Evolutionary conservation across 176 grass and related monocot genomes (phyloP), one percentile per base, ranked within the genome.

Genomic region (Carex littledalei): DNA sequence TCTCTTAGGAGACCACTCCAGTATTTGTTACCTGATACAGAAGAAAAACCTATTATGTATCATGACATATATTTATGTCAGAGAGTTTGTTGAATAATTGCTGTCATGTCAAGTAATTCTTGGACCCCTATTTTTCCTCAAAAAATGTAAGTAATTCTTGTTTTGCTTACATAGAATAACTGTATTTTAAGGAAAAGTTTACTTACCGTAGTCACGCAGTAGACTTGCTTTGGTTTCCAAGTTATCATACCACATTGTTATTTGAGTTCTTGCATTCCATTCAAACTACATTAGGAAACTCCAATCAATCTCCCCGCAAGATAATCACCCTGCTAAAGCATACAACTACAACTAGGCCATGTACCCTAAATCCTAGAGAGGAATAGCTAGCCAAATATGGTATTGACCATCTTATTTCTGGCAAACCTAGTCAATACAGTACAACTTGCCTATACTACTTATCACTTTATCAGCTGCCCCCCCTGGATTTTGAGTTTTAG

Each of bases 201-300:
- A 14, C 66, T 76, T 73, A 97, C 91, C 91, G n/a, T 97, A 94
- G 49, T 97, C 94, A 3, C 74, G 94, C 16, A 97, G 77, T 17
- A 94, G 67, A 86, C 94, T 97, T 87, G 94, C 94, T 90, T 90
- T 83, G 47, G 88, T 89, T 11, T 92, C 75, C 0, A 90, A 91
- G 63, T 94, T 97, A 86, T 97, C 94, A 74, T 94, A 97, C 94
- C 94, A 97, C 91, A 97, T 92, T 31, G 94, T 97, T 69, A 97
- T 87, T 84, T 97, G 91, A 67, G 91, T 97, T 86, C 94, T 90
- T 43, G 94, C 91, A 90, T 97, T 97, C 94, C 94, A 97, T 84
- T 97, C 94, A 82, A 92, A 94, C 91, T 97, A 90, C 90, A 97
- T 74, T 75, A 26, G 12, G 20, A 75, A 75, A 52, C 18, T 52